Base-by-base conservation (phyloP, 768 basidiomycete species). In the Solioccasus polychromus region DNA sequence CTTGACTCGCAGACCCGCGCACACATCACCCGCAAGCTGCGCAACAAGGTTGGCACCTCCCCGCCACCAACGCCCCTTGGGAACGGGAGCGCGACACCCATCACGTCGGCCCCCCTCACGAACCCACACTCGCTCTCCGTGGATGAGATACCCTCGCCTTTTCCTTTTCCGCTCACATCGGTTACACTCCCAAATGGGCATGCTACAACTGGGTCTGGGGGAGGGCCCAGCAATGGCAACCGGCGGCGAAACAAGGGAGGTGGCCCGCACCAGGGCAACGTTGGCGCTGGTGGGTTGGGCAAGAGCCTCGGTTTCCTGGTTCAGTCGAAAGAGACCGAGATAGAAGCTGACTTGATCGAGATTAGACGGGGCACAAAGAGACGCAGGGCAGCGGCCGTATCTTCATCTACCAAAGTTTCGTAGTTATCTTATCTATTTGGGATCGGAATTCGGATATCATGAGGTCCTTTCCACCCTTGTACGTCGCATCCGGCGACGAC, bases 111-210 rank as follows among this genome's bases (percentile, higher is more conserved):
- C 0, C 84, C 82, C 0, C 78, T 88, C 61, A 74, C 79, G 29
- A 92, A 90, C 61, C 89, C 89, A 2, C 86, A 89, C 59, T 92
- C 90, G 5, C 82, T 92, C 36, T 77, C 86, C 3, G 84, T 91
- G 31, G 90, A 92, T 53, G 90, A 92, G 58, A 77, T 92, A 29
- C 87, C 89, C 3, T 92, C 90, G 0, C 87, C 86, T 10, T 91
- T 89, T 72, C 86, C 88, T 1, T 72, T 88, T 9, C 77, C 85
- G 1, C 77, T 91, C 10, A 85, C 82, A 6, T 72, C 78, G 4
- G 75, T 74, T 14, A 69, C 72, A n/a, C 62, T 71, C 31, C 70
- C 68, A 3, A 69, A 61, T 30, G 55, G 68, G 42, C 50, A 68
- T 22, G 54, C 58, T 8, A 61, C 63, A 12, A 64, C 59, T 22